These are phyloP conservation scores for Saccharum hybrid DNA, from an alignment of 202 grass and related monocot species.

Conservation along the genomic window DNA sequence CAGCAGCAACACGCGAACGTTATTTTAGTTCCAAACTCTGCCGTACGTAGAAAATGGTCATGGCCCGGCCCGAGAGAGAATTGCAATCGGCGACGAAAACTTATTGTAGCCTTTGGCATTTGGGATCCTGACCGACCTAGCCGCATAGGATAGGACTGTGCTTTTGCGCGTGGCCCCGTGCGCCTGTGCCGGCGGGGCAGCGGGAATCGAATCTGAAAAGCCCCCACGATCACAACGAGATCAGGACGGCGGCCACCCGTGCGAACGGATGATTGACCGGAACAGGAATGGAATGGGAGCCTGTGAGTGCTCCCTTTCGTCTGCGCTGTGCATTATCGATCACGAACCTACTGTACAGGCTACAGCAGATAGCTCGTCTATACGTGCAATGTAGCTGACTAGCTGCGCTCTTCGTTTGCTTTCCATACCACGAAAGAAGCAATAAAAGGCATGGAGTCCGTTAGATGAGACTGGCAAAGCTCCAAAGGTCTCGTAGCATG, in stretches of 20 bases:
- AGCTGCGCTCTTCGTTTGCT: not conserved
- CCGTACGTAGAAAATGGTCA: not conserved
- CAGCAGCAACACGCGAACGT: too few relatives aligned
- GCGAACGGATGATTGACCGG: not conserved
- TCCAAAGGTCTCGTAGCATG: not conserved
- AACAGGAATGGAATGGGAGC: conserved; percentile 12
- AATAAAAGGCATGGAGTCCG: not conserved
- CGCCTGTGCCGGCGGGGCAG: too few relatives aligned
- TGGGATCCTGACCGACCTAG: not conserved
- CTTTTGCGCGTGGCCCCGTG: too few relatives aligned
- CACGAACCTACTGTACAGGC: not conserved
- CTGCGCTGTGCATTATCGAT: not conserved
- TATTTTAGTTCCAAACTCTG: too few relatives aligned
- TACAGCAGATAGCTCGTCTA: not conserved
- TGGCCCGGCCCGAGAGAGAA: not conserved
- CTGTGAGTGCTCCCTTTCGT: conserved; percentile 11
- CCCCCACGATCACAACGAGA: conserved; percentile 4
- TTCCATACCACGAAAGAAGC: not conserved
- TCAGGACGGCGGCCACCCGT: conserved; percentile 29
- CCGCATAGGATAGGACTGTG: too few relatives aligned
- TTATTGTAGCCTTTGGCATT: not conserved
- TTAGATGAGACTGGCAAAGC: not conserved
- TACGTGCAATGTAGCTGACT: too few relatives aligned
- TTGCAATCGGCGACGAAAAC: not conserved
- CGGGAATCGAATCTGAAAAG: conserved; percentile 32